These are phyloP conservation scores for Salix brachista DNA, from an alignment of 345 rosid genomes.

Conservation along the genomic window DNA sequence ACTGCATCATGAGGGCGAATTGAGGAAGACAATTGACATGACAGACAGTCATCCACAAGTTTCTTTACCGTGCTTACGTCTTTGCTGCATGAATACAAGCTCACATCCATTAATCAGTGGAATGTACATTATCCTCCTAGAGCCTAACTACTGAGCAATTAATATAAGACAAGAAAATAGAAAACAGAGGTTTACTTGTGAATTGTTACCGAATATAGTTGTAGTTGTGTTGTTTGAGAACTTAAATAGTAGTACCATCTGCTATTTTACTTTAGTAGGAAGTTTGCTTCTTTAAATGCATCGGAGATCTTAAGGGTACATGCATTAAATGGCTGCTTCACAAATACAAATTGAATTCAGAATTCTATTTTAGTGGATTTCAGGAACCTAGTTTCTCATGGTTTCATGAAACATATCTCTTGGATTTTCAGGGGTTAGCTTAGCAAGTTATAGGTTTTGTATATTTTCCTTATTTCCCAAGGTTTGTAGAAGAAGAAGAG, in stretches of 20 bases:
- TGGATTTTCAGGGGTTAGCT: not conserved
- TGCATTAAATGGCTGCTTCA: not conserved
- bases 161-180: not conserved
- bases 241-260: not conserved
- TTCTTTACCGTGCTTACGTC: slow-evolving; percentile 90
- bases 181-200: not conserved
- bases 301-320: not conserved
- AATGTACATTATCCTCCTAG: slow-evolving; percentile 1
- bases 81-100: slow-evolving; percentile 62
- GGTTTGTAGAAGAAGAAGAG: not conserved
- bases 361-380: not conserved
- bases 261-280: not conserved
- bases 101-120: slow-evolving; percentile 19
- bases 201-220: not conserved
- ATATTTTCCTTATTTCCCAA: not conserved
- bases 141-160: not conserved
- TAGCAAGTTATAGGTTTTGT: not conserved
- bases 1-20: slow-evolving; percentile 98
- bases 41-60: slow-evolving; percentile 88
- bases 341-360: not conserved
- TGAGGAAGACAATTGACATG: slow-evolving; percentile 75
- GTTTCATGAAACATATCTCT: not conserved
- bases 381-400: not conserved
- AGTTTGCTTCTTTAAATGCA: not conserved
- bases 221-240: not conserved